phyloP scores from a whole-genome alignment of 148 eudicot species.

The Gaultheria prostrata region DNA sequence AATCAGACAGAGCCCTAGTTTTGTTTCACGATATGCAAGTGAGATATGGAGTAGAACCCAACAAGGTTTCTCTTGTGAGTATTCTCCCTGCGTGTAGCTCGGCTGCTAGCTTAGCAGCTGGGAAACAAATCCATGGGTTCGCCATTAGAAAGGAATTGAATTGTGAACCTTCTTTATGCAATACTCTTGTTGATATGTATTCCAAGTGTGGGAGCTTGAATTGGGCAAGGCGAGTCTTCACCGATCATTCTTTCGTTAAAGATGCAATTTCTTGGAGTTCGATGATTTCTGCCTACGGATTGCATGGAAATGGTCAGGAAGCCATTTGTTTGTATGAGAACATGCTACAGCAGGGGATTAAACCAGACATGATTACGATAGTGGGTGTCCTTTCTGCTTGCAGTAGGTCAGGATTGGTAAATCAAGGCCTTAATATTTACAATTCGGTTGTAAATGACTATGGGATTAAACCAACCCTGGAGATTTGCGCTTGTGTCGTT shows the following conservation, averaged over 20 bases:
- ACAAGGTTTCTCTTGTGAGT: slow-evolving; percentile 42
- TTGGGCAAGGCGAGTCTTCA: slow-evolving; percentile 36
- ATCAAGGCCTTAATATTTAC: slow-evolving; percentile 38
- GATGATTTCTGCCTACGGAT: slow-evolving; percentile 42
- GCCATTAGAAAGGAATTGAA: slow-evolving; percentile 28
- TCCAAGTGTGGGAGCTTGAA: slow-evolving; percentile 45
- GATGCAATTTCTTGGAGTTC: slow-evolving; percentile 50
- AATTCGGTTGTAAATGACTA: slow-evolving; percentile 17
- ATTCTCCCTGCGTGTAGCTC: slow-evolving; percentile 39
- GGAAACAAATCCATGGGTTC: slow-evolving; percentile 45
- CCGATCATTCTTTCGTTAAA: slow-evolving; percentile 25
- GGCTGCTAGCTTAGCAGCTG: slow-evolving; percentile 30
- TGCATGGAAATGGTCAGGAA: slow-evolving; percentile 44
- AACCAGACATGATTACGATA: slow-evolving; percentile 31
- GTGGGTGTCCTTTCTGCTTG: slow-evolving; percentile 52
- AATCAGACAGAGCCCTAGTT: slow-evolving; percentile 30
- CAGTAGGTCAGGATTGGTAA: slow-evolving; percentile 36
- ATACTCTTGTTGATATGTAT: slow-evolving; percentile 43
- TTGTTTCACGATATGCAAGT: slow-evolving; percentile 39
- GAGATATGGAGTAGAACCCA: slow-evolving; percentile 25
- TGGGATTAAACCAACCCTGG: slow-evolving; percentile 29
- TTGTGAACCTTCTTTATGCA: slow-evolving; percentile 31
- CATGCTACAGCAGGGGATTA: slow-evolving; percentile 31
- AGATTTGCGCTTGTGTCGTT: slow-evolving; percentile 49
- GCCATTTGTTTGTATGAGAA: slow-evolving; percentile 32